Percentiles rank a stretch among this genome's conserved stretches.
Conservation (phyloP, 352 stramenopile species). For the Phytopythium montanum region DNA sequence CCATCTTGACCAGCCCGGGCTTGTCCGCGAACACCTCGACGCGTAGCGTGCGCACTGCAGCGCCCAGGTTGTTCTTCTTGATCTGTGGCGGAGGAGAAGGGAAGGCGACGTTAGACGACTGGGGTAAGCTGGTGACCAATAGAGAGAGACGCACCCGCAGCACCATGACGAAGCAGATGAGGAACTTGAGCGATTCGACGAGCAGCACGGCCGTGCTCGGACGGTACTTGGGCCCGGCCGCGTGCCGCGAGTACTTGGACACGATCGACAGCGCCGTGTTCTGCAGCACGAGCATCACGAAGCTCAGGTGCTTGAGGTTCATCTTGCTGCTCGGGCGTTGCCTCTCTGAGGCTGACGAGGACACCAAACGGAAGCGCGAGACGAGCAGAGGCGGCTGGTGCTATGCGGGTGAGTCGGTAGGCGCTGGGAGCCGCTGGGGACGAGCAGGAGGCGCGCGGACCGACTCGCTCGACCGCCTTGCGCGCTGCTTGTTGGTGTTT, state of each 20-base stretch:
- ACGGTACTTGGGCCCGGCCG: constrained; percentile 74
- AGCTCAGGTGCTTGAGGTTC: constrained; percentile 77
- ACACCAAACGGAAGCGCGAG: neutral
- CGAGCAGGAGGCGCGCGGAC: neutral
- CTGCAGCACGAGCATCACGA: constrained; percentile 84
- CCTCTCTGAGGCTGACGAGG: neutral
- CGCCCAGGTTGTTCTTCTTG: constrained; percentile 53
- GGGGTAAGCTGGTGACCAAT: neutral
- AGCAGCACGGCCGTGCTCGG: constrained; percentile 76
- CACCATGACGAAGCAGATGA: constrained; percentile 75
- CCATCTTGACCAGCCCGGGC: constrained; percentile 81
- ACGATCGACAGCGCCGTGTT: constrained; percentile 85
- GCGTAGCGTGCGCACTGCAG: constrained; percentile 56
- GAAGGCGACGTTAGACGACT: neutral
- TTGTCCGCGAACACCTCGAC: constrained; percentile 79
- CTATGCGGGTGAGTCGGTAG: neutral
- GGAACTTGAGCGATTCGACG: constrained; percentile 80
- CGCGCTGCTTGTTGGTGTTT: constrained; percentile 1
- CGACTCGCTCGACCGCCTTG: neutral
- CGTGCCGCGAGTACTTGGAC: constrained; percentile 84
- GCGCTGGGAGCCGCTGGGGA: neutral
- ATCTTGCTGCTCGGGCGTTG: constrained; percentile 12
- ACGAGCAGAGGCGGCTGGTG: neutral
- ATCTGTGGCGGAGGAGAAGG: neutral
- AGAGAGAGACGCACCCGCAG: constrained; percentile 25